Percentiles rank a stretch among this genome's conserved stretches.
Evolutionary conservation across 371 early-diverging fungal genomes (phyloP).

Genomic region (Mucor irregularis): DNA sequence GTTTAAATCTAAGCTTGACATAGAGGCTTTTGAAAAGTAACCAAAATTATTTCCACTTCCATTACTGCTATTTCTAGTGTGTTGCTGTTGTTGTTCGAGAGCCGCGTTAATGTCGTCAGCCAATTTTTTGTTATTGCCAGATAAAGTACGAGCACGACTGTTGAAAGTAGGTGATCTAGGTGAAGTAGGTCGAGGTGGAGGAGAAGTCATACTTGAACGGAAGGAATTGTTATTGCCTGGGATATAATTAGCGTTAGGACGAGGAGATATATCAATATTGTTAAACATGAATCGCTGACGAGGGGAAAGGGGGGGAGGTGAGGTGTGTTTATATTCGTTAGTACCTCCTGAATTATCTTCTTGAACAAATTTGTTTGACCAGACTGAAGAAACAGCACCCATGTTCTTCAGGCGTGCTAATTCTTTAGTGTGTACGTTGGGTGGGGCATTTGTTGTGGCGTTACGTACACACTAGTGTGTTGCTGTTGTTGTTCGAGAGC

Average conservation of each 20-base stretch:
- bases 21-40: constrained; percentile 6
- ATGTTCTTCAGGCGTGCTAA: constrained; percentile 24
- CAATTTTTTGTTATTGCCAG: constrained; percentile 10
- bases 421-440: constrained; percentile 25
- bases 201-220: neutral
- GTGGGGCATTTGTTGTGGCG: neutral
- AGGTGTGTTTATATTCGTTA: neutral
- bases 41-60: neutral
- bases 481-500: constrained; percentile 3
- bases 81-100: neutral
- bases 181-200: neutral
- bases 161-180: constrained; percentile 16
- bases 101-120: constrained; percentile 4
- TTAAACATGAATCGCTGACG: neutral
- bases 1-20: constrained; percentile 13
- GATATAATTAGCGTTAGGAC: constrained; percentile 23
- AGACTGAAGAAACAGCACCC: constrained; percentile 29
- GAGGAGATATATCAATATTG: constrained; percentile 21
- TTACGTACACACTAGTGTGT: too few species aligned
- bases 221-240: too few species aligned
- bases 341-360: constrained; percentile 30
- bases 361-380: constrained; percentile 32
- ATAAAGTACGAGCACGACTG: constrained; percentile 11
- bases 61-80: neutral
- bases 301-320: constrained; percentile 6